Base-by-base conservation (phyloP, 208 protist genomes). In the Porcisia deanei region DNA sequence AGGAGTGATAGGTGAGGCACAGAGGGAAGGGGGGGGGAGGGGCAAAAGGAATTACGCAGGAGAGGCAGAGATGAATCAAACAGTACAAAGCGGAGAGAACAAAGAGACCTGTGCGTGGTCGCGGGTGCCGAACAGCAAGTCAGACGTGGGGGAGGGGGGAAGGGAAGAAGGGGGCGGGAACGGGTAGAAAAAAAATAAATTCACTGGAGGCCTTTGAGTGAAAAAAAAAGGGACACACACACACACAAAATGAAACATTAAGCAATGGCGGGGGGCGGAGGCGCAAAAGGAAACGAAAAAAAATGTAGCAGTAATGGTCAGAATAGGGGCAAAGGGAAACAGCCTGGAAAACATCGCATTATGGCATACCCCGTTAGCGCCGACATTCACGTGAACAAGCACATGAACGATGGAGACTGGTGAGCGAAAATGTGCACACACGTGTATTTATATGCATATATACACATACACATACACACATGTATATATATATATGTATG, bases 1-100 rank as follows among this genome's bases (percentile, higher is more conserved):
- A 61, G 71, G 61, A 55, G 77, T 75, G 74, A 81, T 43, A 76
- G 22, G 76, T 22, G 65, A 57, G 60, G 64, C 53, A 47, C 63
- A 71, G 60, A 58, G 25, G 12, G 0, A 30, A 69, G n/a, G n/a
- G n/a, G n/a, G 30, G 30, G 30, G 30, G 30, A 30, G 30, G 30
- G 5, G 39, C n/a, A 16, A 43, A 43, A 43, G 12, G 14, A 49
- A 30, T 66, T n/a, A 67, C 30, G 55, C 41, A 73, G 73, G n/a
- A 59, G 39, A 67, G 47, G 39, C 20, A 16, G 12, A 70, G 16
- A 22, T n/a, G 20, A 1, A 9, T 8, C 9, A 52, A 5, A 41
- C 18, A 37, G 20, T 22, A 0, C 4, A 53, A 39, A 18, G n/a
- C 25, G 41, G 10, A 74, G 5, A 58, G 12, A 12, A 30, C 43